Evolutionary conservation across 768 basidiomycete genomes (phyloP), one percentile per base, ranked within the genome.

Genomic region (Sporobolomyces roseus): DNA sequence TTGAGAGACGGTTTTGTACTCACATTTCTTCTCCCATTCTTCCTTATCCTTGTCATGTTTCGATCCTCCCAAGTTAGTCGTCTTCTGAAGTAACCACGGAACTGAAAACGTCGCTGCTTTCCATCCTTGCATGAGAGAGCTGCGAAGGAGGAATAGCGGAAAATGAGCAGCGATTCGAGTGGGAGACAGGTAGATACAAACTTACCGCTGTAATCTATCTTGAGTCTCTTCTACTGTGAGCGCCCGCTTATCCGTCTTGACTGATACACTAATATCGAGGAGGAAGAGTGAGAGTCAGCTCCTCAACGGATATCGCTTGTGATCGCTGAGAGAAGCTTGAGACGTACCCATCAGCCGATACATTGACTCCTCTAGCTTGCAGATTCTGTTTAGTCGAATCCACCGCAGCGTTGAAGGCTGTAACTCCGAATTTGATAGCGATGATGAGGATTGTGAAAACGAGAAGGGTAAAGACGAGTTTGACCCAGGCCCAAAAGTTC

Each of bases 61-160:
- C 17, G 50, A 50, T 5, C 65, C 70, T 16, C 66, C 54, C n/a
- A 72, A 33, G 49, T 68, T 65, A 1, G 65, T 64, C 32, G 62
- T 60, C 59, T 71, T 71, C 46, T 46, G 35, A 4, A 71, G 53
- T 12, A 63, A n/a, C 62, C 66, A 71, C 6, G 70, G 70, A 1
- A 71, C 65, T 23, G 66, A 32, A 54, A 72, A 72, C 7, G 66
- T 52, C 16, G 66, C 27, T 6, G 38, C 4, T 23, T 72, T 72
- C 71, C 71, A 72, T 5, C 66, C 71, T n/a, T 65, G 54, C 71
- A 72, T 72, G 21, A 72, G 5, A 0, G 56, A 52, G 0, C 71
- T 72, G 45, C 45, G 45, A 14, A 7, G 45, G 23, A 10, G 23
- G 23, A 13, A 21, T 7, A 6, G 21, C 12, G 45, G 7, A 21